Evolutionary conservation across 73 alveolate genomes (phyloP).

Genomic region (Paramecium tetraurelia): DNA sequence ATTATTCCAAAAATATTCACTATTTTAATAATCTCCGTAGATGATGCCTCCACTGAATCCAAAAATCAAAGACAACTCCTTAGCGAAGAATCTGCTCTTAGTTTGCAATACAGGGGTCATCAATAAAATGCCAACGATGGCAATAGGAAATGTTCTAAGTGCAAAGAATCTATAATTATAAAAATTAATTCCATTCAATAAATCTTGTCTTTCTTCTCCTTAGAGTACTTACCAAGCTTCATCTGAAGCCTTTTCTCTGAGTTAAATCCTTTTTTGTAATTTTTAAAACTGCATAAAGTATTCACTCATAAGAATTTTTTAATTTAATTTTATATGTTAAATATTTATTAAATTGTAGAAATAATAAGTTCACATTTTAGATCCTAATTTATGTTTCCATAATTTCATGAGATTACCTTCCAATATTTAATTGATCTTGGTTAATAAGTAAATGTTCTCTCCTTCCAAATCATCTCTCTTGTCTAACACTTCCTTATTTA

Average conservation of each 20-base stretch:
- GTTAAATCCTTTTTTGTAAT: background rate
- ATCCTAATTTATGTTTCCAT: slow-evolving; percentile 46
- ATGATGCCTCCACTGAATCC: background rate
- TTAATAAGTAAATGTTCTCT: slow-evolving; percentile 12
- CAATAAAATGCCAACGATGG: background rate
- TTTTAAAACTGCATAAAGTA: background rate
- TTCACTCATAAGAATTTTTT: background rate
- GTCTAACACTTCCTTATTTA: slow-evolving; percentile 40
- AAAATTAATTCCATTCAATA: background rate
- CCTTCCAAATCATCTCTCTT: slow-evolving; percentile 56
- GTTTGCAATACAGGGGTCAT: background rate
- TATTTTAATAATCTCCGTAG: background rate
- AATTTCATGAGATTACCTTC: slow-evolving; percentile 51
- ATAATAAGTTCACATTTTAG: background rate
- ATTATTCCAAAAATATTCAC: slow-evolving; percentile 22
- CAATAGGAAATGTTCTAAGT: background rate
- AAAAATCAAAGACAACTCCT: background rate
- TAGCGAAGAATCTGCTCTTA: background rate
- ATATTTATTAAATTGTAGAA: background rate
- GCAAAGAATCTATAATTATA: slow-evolving; percentile 29
- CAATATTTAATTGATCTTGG: slow-evolving; percentile 17
- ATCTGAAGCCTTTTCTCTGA: slow-evolving; percentile 18
- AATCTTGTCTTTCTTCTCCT: slow-evolving; percentile 10
- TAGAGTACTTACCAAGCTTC: background rate
- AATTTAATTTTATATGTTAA: background rate